Evolutionary conservation across 179 eudicot genomes (phyloP), one percentile per base, ranked within the genome.

Genomic region (Silene coronaria): DNA sequence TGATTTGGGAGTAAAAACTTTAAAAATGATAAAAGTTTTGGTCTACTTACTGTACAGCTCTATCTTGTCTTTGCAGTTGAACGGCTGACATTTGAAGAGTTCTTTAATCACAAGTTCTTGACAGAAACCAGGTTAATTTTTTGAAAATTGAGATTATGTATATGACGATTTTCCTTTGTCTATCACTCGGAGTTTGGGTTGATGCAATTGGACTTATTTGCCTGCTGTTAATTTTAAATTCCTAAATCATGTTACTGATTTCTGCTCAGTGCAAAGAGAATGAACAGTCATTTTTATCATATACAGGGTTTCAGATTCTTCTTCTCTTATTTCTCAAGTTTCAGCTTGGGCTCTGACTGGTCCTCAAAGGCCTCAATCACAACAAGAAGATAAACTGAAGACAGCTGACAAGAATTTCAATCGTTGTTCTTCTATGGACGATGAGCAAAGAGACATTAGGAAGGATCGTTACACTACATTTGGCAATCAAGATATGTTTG

Each of bases 61-160:
- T 78, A 59, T 58, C 67, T 19, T 80, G 77, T 51, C 55, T 71
- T 74, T 84, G 89, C 89, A 86, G 89, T 86, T 80, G 89, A 86
- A 70, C 79, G 89, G 64, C 77, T 86, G 32, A 86, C 89, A 71
- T 86, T 86, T 59, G 89, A 82, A 76, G 89, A 84, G 71, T 86
- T 86, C 76, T 86, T 86, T 32, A 79, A 84, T 83, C 89, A 86
- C 87, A 82, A 71, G 69, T 86, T 86, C 75, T 65, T 86, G 81
- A 72, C 58, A 72, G 80, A 61, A 28, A 75, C 70, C 57, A 79
- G 87, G 89, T 86, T 76, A 71, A 26, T n/a, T 69, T 79, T 30
- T 5, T 16, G 23, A 22, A 27, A 61, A 3, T 24, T 38, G 8
- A 32, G 51, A 46, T 45, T 45, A 45, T 45, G 51, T 45, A 45